Base-by-base conservation (phyloP, 495 filamentous ascomycete genomes). In the Cercophora scortea region DNA sequence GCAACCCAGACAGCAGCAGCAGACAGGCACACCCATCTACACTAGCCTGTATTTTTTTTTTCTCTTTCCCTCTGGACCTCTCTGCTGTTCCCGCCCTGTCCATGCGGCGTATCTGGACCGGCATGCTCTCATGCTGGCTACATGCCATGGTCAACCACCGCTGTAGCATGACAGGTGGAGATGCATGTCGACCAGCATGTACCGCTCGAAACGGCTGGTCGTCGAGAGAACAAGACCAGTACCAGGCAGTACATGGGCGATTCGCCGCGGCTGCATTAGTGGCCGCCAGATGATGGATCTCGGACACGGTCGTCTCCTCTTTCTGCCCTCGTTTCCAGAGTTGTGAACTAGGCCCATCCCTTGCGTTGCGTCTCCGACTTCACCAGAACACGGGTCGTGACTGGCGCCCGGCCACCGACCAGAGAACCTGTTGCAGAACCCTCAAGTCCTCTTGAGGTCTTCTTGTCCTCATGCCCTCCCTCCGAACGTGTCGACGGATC, bases 191-290 rank as follows among this genome's bases (percentile, higher is more conserved):
- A 56, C 61, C 62, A 52, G 13, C 58, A 67, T 66, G 65, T 70
- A 67, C 64, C 67, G 35, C 57, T 55, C 35, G 42, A 53, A 55
- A 50, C 47, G 18, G 35, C 44, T 51, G 42, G 52, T 51, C 45
- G 50, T 62, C 50, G 52, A 40, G 34, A 50, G 52, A 42, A 58
- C 47, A 47, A 52, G 50, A 47, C 42, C 56, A 54, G 56, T 65
- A 63, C 60, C 56, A 55, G 45, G 19, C 59, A 50, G 56, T 64
- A 67, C 64, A 59, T 56, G 53, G 38, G 58, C 52, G 55, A 60
- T 59, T 59, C 45, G 51, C 51, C 60, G 58, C 58, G 60, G 63
- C 56, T 77, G 78, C 76, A 78, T 79, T 77, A 79, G 78, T 68
- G 71, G 76, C 74, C 71, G 71, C 63, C 66, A 67, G 66, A 67